Base-by-base conservation (phyloP, 352 stramenopile species). In the Phytopythium ostracodes region DNA sequence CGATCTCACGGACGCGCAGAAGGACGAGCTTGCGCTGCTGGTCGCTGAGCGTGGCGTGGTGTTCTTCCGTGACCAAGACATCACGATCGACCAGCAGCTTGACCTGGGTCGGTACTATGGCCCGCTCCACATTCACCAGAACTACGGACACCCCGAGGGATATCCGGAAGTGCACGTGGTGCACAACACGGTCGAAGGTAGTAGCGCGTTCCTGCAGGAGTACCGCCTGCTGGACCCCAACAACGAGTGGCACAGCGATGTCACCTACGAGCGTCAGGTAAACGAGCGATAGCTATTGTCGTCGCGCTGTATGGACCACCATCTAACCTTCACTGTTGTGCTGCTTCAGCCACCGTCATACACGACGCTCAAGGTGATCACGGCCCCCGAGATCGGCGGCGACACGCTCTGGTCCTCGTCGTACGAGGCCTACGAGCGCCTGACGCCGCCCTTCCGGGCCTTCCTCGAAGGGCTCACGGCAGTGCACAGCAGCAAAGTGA, bases 341-440 rank as follows among this genome's bases (percentile, higher is more conserved):
- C 4, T 54, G 1, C 12, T 12, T 20, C 56, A 65, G 60, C 68
- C 68, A 20, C 68, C 68, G 18, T 71, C 64, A 15, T 75, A 75
- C 61, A 75, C 64, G 25, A 69, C 56, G 56, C 64, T 75, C 62
- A 62, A 71, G 36, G 35, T 81, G 46, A 27, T 76, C 47, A 72
- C 65, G 0, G 70, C 64, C 47, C 75, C 75, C 27, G 57, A 59
- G 0, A 63, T 70, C 35, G 75, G 75, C 25, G 75, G 67, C 15
- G 75, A 79, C 52, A 83, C 75, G 7, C 43, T 83, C 11, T 83
- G 72, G 72, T 60, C 71, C 1, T 79, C 72, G 0, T 59, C 60
- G 6, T 78, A 78, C 64, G 73, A 83, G 29, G 75, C 75, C 2
- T 83, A 81, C 63, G 70, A 83, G 11, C 72, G 68, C 36, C 60